Percentiles rank a stretch among this genome's conserved stretches.
Evolutionary conservation across 352 stramenopile species (phyloP).

Genomic region (Phytopythium kandeliae): DNA sequence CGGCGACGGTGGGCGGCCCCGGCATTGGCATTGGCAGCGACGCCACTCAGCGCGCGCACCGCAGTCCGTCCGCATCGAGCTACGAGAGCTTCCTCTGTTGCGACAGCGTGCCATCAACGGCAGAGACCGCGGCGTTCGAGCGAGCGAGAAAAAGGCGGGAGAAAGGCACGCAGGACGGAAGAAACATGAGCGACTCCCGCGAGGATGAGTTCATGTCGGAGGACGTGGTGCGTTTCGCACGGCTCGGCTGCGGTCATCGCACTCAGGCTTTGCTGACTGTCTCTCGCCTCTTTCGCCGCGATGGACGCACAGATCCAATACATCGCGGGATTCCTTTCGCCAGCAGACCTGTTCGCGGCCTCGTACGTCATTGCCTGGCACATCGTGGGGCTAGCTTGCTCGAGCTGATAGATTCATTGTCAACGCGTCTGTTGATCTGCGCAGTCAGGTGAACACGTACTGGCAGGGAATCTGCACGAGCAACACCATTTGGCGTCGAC

Average conservation of each 20-base stretch:
- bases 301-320: slow-evolving; percentile 27
- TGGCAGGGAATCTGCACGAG: slow-evolving; percentile 39
- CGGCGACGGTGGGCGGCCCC: neutral
- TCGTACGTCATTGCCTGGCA: too few species aligned
- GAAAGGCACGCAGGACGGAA: neutral
- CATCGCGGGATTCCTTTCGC: slow-evolving; percentile 49
- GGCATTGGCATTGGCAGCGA: neutral
- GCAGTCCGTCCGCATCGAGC: neutral
- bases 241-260: too few species aligned
- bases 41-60: neutral
- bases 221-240: slow-evolving; percentile 25
- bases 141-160: neutral
- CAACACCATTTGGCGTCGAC: slow-evolving; percentile 45
- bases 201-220: slow-evolving; percentile 24
- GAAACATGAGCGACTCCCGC: slow-evolving; percentile 6
- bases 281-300: neutral
- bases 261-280: neutral
- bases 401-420: neutral
- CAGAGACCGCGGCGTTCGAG: neutral
- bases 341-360: slow-evolving; percentile 35
- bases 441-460: slow-evolving; percentile 50
- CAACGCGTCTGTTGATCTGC: neutral
- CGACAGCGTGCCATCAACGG: neutral
- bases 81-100: neutral
- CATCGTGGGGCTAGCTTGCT: too few species aligned